Evolutionary conservation across 768 basidiomycete species (phyloP).

Genomic region (Pleurotus tuber-regium): DNA sequence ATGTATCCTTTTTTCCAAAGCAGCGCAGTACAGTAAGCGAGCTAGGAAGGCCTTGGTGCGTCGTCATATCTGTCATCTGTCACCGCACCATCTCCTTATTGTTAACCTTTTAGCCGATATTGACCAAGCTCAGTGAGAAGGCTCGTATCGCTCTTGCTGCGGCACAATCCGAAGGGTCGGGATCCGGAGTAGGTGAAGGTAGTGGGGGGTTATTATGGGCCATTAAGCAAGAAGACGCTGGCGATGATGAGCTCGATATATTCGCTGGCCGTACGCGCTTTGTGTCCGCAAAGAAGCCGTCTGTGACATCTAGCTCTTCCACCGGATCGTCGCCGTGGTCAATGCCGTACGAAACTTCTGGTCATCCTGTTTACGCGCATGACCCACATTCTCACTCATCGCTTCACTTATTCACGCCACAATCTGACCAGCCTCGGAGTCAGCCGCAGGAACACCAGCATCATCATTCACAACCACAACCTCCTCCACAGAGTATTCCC

Average conservation of each 20-base stretch:
- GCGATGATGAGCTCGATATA: slow-evolving; percentile 66
- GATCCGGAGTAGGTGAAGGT: slow-evolving; percentile 19
- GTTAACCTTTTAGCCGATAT: slow-evolving; percentile 44
- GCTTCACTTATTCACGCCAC: neutral
- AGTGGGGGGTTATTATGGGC: slow-evolving; percentile 46
- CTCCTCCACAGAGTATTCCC: neutral
- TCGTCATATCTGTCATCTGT: slow-evolving; percentile 4
- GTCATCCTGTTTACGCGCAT: slow-evolving; percentile 6
- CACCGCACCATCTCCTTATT: neutral
- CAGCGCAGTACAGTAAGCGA: slow-evolving; percentile 54
- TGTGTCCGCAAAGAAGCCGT: slow-evolving; percentile 44
- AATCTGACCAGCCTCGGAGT: slow-evolving; percentile 10
- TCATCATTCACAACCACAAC: slow-evolving; percentile 16
- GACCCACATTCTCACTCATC: slow-evolving; percentile 1
- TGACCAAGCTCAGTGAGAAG: slow-evolving; percentile 62
- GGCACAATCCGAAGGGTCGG: slow-evolving; percentile 35
- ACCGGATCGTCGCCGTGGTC: slow-evolving; percentile 4
- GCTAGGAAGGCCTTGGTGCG: slow-evolving; percentile 66
- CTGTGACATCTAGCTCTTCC: slow-evolving; percentile 12
- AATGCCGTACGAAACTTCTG: slow-evolving; percentile 6
- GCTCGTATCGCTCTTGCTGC: slow-evolving; percentile 53
- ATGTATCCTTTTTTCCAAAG: slow-evolving; percentile 62
- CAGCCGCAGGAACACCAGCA: slow-evolving; percentile 14
- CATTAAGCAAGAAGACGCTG: slow-evolving; percentile 45
- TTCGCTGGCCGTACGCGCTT: slow-evolving; percentile 68